phyloP scores from a whole-genome alignment of 345 rosid genomes.

The Passiflora organensis region DNA sequence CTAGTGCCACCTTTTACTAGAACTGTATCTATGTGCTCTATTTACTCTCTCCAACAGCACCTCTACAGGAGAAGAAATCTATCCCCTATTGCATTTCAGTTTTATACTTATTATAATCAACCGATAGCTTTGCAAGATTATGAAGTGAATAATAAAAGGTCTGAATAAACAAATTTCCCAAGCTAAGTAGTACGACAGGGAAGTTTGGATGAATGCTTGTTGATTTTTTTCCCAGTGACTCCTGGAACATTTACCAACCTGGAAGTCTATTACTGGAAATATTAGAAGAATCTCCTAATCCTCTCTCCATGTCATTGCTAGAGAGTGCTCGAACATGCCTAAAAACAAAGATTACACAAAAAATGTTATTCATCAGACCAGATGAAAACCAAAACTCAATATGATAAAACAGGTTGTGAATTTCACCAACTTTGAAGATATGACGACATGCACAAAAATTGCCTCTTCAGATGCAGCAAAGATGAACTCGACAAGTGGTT shows the following conservation, averaged over 20 bases:
- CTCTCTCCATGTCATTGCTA: constrained; percentile 64
- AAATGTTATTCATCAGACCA: constrained; percentile 1
- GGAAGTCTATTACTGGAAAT: constrained; percentile 64
- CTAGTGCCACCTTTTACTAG: too few species aligned
- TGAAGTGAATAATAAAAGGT: too few species aligned
- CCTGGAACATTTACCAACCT: constrained; percentile 58
- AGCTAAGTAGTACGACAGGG: not conserved
- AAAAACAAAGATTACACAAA: constrained; percentile 12
- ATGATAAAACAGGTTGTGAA: constrained; percentile 11
- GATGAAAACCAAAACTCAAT: not conserved
- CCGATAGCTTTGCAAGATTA: too few species aligned
- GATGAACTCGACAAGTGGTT: constrained; percentile 75
- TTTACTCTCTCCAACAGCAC: too few species aligned
- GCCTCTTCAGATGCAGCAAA: constrained; percentile 97
- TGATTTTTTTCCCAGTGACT: too few species aligned
- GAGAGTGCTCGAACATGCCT: constrained; percentile 88
- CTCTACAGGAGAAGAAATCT: too few species aligned
- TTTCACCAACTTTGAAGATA: constrained; percentile 83
- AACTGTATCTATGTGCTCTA: too few species aligned
- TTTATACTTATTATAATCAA: too few species aligned
- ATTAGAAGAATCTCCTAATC: constrained; percentile 49
- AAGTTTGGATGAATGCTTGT: too few species aligned
- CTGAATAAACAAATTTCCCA: not conserved
- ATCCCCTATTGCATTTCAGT: too few species aligned
- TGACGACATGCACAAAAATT: constrained; percentile 74